A percentile compares a stretch with the other conserved stretches of the same genome.
Evolutionary conservation across 2,329 filamentous ascomycete genomes (phyloP).

Genomic region (Cladosporium phlei): DNA sequence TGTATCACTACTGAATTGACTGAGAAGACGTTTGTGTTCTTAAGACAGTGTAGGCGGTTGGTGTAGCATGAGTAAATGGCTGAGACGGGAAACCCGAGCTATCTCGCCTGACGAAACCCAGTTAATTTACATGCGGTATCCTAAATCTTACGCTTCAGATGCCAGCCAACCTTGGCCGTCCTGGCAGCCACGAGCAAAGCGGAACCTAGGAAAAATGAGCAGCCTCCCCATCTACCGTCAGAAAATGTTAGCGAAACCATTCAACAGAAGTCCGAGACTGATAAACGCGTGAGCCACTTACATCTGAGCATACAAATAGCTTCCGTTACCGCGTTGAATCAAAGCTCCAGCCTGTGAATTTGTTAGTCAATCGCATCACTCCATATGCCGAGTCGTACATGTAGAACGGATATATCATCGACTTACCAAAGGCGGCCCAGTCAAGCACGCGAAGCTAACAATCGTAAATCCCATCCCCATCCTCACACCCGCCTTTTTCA

Average conservation of each 20-base stretch:
- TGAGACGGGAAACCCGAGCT: too few species aligned
- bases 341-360: constrained; percentile 37
- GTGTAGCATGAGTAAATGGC: too few species aligned
- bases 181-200: constrained; percentile 26
- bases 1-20: too few species aligned
- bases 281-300: too few species aligned
- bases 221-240: constrained; percentile 36
- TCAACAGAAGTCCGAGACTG: too few species aligned
- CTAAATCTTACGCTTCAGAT: constrained; percentile 25
- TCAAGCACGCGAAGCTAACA: constrained; percentile 41
- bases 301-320: constrained; percentile 43
- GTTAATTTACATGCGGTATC: too few species aligned
- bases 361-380: constrained; percentile 31
- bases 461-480: constrained; percentile 47
- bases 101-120: too few species aligned
- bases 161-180: constrained; percentile 27
- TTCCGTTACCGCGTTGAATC: constrained; percentile 37
- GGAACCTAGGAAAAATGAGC: constrained; percentile 26
- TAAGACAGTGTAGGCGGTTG: too few species aligned
- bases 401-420: background rate
- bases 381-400: background rate
- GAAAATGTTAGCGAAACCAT: background rate
- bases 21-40: too few species aligned
- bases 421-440: constrained; percentile 33
- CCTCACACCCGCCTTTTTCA: constrained; percentile 43